Percentiles rank a stretch among this genome's conserved stretches.
phyloP scores from a whole-genome alignment of 2,329 filamentous ascomycete genomes.

The Penicillium sp. region DNA sequence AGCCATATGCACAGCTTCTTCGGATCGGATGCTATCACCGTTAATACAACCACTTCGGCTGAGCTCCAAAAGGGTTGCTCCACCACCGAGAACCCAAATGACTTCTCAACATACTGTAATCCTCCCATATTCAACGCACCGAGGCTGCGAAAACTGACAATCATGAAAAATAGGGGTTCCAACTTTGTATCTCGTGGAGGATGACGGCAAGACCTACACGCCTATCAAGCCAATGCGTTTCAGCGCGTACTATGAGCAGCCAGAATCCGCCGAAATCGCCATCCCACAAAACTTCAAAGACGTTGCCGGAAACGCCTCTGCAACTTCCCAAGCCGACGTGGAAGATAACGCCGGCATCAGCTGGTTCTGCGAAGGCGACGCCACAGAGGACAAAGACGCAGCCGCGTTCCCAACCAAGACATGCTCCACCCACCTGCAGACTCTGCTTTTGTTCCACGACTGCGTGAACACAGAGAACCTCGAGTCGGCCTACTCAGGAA shows the following conservation, averaged over 20 bases:
- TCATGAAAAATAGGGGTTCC: slow-evolving; percentile 15
- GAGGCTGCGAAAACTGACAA: not conserved
- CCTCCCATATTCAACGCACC: not conserved
- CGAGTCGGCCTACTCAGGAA: slow-evolving; percentile 14
- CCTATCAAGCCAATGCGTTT: slow-evolving; percentile 14
- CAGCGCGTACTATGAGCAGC: slow-evolving; percentile 17
- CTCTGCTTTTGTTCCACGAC: slow-evolving; percentile 16
- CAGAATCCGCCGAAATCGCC: slow-evolving; percentile 12
- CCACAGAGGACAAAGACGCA: slow-evolving; percentile 2
- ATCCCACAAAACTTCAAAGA: slow-evolving; percentile 15
- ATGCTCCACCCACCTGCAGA: slow-evolving; percentile 17
- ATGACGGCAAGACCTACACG: slow-evolving; percentile 13
- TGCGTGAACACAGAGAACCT: slow-evolving; percentile 14
- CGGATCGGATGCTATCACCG: slow-evolving; percentile 18
- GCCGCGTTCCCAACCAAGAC: slow-evolving; percentile 14
- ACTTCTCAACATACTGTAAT: slow-evolving; percentile 22
- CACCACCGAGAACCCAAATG: slow-evolving; percentile 16
- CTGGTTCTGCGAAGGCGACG: slow-evolving; percentile 18
- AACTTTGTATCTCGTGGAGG: slow-evolving; percentile 17
- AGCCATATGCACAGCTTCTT: slow-evolving; percentile 26
- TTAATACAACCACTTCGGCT: slow-evolving; percentile 14
- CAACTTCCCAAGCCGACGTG: slow-evolving; percentile 9
- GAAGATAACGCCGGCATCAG: slow-evolving; percentile 10
- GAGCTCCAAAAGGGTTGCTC: slow-evolving; percentile 18
- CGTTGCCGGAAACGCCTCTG: slow-evolving; percentile 16